Base-by-base conservation (phyloP, 345 rosid genomes). In the Jatropha curcas region DNA sequence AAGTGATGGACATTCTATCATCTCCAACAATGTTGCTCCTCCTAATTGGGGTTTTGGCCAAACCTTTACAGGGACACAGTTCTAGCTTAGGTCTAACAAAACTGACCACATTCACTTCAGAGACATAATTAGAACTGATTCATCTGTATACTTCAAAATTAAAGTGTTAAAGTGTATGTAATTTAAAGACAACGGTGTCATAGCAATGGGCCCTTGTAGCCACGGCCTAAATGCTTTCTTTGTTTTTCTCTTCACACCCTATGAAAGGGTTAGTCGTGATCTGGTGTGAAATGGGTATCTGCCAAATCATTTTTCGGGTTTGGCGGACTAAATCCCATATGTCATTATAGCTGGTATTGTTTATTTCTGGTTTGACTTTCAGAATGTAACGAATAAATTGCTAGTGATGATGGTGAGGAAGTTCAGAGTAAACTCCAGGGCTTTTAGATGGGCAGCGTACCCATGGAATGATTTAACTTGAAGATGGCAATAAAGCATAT, bases 31-130 rank as follows among this genome's bases (percentile, higher is more conserved):
- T 43, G 80, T 67, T 12, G 76, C 76, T 72, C 76, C 80, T 17
- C 24, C 76, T 1, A 77, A 61, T 61, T 77, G 80, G 80, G 66
- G 68, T 45, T 77, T 71, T 16, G 80, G 80, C n/a, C 73, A 77
- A 34, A 72, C 80, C 63, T 77, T 66, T 64, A 16, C 60, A 12
- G 80, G 80, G 1, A 31, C 62, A 24, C 80, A 77, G 73, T 60
- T 77, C 13, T 71, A 43, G 70, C 13, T 37, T 13, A 10, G 12
- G 10, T 25, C n/a, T 17, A 5, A 14, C n/a, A 25, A 5, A 14
- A 31, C 67, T 19, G 60, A 68, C 68, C 34, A 14, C 17, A 55
- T 45, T 8, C 12, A 60, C 67, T 60, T 45, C 1, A 4, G 43
- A 64, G 7, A 10, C 6, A 19, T 57, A 25, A 31, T 43, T 10